phyloP scores from a whole-genome alignment of 805 yeast species.

The Clavispora asparagi region DNA sequence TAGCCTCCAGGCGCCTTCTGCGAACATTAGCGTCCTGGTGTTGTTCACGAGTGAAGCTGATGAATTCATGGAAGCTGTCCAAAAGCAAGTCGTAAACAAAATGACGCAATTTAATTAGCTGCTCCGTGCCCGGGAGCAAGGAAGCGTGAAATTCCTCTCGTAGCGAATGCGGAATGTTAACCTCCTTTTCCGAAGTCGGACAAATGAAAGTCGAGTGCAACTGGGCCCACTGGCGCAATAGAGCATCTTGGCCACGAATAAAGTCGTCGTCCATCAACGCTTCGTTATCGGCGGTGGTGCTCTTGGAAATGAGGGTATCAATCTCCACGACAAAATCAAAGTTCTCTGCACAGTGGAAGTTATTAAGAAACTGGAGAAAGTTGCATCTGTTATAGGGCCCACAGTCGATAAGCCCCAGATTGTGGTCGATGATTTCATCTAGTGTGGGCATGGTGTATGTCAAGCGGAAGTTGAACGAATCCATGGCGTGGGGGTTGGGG shows the following conservation, averaged over 20 bases:
- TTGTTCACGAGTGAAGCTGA: conserved; percentile 15
- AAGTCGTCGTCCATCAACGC: conserved; percentile 7
- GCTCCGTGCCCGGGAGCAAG: conserved; percentile 16
- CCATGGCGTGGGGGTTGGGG: conserved; percentile 4
- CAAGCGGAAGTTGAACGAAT: conserved; percentile 9
- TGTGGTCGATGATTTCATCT: conserved; percentile 14
- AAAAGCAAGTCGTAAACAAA: conserved; percentile 25
- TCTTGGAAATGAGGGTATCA: conserved; percentile 11
- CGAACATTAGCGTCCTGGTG: conserved; percentile 2
- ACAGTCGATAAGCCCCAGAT: conserved; percentile 3
- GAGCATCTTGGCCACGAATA: conserved; percentile 5
- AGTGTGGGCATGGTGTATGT: conserved; percentile 14
- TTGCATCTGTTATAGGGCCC: conserved; percentile 14
- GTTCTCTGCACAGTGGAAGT: conserved; percentile 34
- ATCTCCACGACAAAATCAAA: conserved; percentile 27
- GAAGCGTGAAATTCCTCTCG: conserved; percentile 16
- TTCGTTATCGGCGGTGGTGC: conserved; percentile 5
- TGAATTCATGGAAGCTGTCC: conserved; percentile 31
- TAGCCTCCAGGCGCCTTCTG: conserved; percentile 17
- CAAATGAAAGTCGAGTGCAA: conserved; percentile 23
- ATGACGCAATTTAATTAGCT: conserved; percentile 12
- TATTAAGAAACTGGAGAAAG: conserved; percentile 23
- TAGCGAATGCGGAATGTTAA: conserved; percentile 27
- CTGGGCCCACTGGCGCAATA: conserved; percentile 19
- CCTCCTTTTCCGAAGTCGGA: conserved; percentile 27